Percentiles rank a stretch among this genome's conserved stretches.
Evolutionary conservation across 305 asterid genomes (phyloP).

Genomic region (Fraxinus angustifolia): DNA sequence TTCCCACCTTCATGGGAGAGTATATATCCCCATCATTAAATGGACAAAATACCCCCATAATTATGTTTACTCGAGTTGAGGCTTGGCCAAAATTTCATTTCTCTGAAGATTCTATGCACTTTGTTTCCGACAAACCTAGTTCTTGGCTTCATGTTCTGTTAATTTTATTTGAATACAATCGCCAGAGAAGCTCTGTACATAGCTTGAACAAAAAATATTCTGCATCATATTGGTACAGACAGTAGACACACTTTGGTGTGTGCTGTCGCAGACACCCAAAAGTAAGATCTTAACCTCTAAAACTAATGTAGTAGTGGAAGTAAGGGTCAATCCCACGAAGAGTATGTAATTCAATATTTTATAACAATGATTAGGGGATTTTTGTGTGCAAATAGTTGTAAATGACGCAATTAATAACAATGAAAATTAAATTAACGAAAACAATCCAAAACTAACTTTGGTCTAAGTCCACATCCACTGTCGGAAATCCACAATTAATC

Average conservation of each 20-base stretch:
- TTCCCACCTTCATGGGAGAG: neutral
- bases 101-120: neutral
- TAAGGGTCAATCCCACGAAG: too few relatives aligned
- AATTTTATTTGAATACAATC: neutral
- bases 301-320: too few relatives aligned
- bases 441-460: too few relatives aligned
- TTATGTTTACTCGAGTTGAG: neutral
- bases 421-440: too few relatives aligned
- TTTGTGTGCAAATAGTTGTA: too few relatives aligned
- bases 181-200: neutral
- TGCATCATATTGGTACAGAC: neutral
- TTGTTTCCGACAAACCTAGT: neutral
- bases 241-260: neutral
- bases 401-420: too few relatives aligned
- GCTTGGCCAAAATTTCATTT: neutral
- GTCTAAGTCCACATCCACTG: too few relatives aligned
- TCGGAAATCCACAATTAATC: too few relatives aligned
- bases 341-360: too few relatives aligned
- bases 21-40: neutral
- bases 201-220: neutral
- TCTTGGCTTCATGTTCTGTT: neutral
- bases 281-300: too few relatives aligned
- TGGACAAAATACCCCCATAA: neutral
- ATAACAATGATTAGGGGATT: too few relatives aligned
- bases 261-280: too few relatives aligned